Percentiles rank a stretch among this genome's conserved stretches.
phyloP scores from a whole-genome alignment of 148 eudicot species.

The Pouteria glomerata region DNA sequence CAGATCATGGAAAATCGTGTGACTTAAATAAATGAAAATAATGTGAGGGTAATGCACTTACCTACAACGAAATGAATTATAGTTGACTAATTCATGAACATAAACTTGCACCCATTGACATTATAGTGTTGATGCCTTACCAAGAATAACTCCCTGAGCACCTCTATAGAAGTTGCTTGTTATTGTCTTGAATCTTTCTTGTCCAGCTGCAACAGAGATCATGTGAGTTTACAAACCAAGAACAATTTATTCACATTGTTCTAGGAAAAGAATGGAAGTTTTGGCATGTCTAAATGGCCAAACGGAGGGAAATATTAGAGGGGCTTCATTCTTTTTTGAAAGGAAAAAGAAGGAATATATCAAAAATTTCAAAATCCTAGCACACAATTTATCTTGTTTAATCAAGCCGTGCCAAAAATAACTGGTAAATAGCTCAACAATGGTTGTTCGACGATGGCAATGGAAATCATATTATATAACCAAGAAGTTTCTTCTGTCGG shows the following conservation, averaged over 20 bases:
- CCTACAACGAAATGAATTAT: background rate
- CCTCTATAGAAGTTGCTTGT: slow-evolving; percentile 97
- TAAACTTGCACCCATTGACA: background rate
- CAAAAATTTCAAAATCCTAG: background rate
- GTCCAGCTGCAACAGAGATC: slow-evolving; percentile 78
- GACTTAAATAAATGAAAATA: slow-evolving; percentile 1
- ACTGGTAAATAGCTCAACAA: background rate
- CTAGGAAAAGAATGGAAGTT: background rate
- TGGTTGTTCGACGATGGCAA: background rate
- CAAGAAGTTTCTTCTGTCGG: background rate
- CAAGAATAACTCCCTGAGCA: slow-evolving; percentile 90
- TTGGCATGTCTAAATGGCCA: no score
- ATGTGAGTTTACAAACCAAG: background rate
- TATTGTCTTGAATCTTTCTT: slow-evolving; percentile 91
- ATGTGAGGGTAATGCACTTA: background rate
- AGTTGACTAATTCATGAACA: background rate
- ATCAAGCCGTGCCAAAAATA: background rate
- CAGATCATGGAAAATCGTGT: slow-evolving; percentile 12
- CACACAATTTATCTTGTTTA: background rate
- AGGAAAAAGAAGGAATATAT: background rate
- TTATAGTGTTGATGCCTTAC: slow-evolving; percentile 31
- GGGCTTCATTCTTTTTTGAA: no score
- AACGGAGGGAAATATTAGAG: background rate
- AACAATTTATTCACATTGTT: background rate
- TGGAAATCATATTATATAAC: background rate